Base-by-base conservation (phyloP, 176 grass and related monocot species). In the Melocanna baccifera region DNA sequence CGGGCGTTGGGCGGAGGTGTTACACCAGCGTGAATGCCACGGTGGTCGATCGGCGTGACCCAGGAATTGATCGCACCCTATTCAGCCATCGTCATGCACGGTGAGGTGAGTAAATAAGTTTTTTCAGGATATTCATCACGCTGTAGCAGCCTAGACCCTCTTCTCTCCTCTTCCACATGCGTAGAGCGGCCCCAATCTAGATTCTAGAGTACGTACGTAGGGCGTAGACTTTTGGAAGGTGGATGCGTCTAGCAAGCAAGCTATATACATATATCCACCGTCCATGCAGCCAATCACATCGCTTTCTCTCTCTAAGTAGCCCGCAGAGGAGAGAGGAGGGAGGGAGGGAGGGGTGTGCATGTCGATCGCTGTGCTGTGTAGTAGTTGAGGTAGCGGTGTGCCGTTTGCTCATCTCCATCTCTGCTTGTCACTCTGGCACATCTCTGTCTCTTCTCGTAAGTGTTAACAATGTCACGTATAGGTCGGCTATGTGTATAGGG, bases 381-480 rank as follows among this genome's bases (percentile, higher is more conserved):
- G 34, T 69, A 69, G 67, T 80, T 37, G 41, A 57, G 70, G 42
- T 51, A 16, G 64, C 28, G 26, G 25, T 71, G 80, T 57, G 86
- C 67, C 80, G 66, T 78, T 78, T 88, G 74, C 74, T 84, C 87
- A 36, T 25, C 74, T 66, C 23, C 62, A 64, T 64, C 46, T 72
- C 66, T n/a, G n/a, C n/a, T 42, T 78, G 55, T 83, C 86, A 88
- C 86, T 83, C 86, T 88, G 81, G 0, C 48, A 73, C 81, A 79
- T 79, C 67, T 65, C 43, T 84, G 73, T 57, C 65, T 58, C 79
- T 57, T 72, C 86, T 71, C 73, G 55, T 57, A 84, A 83, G 80
- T 83, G 42, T 61, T 70, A 71, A 69, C 40, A 12, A 65, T 39
- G 73, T 88, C 66, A 78, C 63, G 9, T 62, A 71, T 81, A 83